phyloP scores from a whole-genome alignment of 345 rosid genomes.

The Eucalyptus melliodora region DNA sequence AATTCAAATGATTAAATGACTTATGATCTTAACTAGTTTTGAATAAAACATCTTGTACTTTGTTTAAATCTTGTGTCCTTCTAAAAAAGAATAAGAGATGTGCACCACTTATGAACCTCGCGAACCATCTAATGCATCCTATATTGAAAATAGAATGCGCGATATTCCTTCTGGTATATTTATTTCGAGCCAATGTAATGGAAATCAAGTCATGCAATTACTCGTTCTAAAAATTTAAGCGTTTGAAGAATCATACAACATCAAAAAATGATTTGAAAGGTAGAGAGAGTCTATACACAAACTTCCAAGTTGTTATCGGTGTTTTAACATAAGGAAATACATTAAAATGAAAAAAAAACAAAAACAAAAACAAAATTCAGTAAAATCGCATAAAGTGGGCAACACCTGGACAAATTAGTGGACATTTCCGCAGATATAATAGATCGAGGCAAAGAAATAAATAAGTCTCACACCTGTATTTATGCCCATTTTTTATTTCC shows the following conservation, averaged over 20 bases:
- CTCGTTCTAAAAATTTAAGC: neutral
- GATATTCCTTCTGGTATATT: no score
- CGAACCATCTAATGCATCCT: neutral
- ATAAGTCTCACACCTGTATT: neutral
- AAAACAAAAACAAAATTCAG: neutral
- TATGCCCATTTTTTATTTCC: neutral
- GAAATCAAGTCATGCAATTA: neutral
- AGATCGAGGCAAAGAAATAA: neutral
- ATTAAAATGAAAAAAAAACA: no score
- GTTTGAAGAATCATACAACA: neutral
- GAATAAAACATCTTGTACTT: neutral
- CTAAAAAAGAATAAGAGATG: neutral
- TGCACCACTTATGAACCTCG: neutral
- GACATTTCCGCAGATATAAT: neutral
- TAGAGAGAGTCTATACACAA: neutral
- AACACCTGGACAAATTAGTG: neutral
- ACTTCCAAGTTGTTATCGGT: neutral
- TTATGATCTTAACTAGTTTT: neutral
- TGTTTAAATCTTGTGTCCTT: accelerated
- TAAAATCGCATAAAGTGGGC: neutral
- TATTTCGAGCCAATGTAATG: neutral
- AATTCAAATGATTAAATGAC: neutral
- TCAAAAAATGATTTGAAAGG: neutral
- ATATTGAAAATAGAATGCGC: accelerated
- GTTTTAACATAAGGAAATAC: neutral